Base-by-base conservation (phyloP, 441 rosid genomes). In the Viola pubescens region DNA sequence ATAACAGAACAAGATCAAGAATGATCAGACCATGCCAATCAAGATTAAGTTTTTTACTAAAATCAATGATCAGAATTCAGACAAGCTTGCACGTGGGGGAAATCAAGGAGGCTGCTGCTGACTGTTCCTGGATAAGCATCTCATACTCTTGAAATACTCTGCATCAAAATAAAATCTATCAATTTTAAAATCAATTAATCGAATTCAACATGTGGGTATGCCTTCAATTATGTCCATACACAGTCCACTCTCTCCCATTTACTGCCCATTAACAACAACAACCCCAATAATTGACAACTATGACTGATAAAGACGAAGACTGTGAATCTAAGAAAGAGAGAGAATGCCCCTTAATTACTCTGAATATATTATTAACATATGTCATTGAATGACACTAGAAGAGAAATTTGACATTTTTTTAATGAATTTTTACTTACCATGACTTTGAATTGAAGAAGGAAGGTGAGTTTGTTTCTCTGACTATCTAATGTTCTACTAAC, bases 21-120 rank as follows among this genome's bases (percentile, higher is more conserved):
- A 51, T 60, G 46, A 10, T 14, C 9, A 10, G 11, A 9, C 4
- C 3, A 12, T 46, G 49, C 13, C 49, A 14, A 54, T 5, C 9
- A 54, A 13, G 41, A 37, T 52, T 26, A 52, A 1, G 56, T 37
- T 34, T 9, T 51, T n/a, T n/a, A 13, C 41, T 54, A 57, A 47
- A 65, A 54, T 37, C 37, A 54, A 26, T 26, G 34, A 26, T 26
- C 34, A 26, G 34, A 26, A 26, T 1, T 43, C 45, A 13, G 48
- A 50, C 48, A 56, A 62, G 46, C 3, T 6, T 53, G 68, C 71
- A 66, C 74, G 58, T 54, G 70, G 60, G 66, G 59, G 54, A 55
- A 37, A 52, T 37, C 44, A 49, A 59, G 34, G 49, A 58, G 6
- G 49, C 57, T 62, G 61, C 63, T 62, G 56, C 56, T 40, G 59